A percentile compares a stretch with the other conserved stretches of the same genome.
Evolutionary conservation across 257 asterid species (phyloP).

Genomic region (Solanum rostratum): DNA sequence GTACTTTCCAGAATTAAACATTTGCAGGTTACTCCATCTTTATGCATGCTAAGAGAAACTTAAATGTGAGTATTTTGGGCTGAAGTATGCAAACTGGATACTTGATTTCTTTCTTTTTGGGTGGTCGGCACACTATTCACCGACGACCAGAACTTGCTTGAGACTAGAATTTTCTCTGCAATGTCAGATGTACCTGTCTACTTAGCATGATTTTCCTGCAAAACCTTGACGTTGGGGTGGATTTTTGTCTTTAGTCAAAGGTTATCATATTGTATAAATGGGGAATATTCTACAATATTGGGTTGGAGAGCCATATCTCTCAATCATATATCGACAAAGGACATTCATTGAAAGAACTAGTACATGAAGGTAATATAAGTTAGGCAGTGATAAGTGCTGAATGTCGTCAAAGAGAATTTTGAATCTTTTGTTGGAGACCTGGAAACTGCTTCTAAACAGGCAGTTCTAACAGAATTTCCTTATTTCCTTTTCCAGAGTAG

Average conservation of each 20-base stretch:
- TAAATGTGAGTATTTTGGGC: not conserved
- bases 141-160: not conserved
- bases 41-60: not conserved
- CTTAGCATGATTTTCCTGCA: not conserved
- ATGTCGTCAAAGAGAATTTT: not conserved
- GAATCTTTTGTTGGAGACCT: not conserved
- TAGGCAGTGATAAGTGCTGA: not conserved
- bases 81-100: not conserved
- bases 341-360: not conserved
- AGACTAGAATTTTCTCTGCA: not conserved
- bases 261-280: not conserved
- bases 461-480: not conserved
- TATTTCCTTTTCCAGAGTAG: not conserved
- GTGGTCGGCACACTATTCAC: not conserved
- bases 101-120: not conserved
- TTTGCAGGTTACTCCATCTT: conserved; percentile 1
- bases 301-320: not conserved
- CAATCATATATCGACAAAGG: not conserved
- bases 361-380: not conserved
- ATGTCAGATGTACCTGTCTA: not conserved
- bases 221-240: not conserved
- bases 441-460: not conserved
- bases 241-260: not conserved
- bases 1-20: conserved; percentile 25
- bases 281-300: not conserved